A percentile compares a stretch with the other conserved stretches of the same genome.
phyloP scores from a whole-genome alignment of 192 early-diverging fungal species.

The Coemansia sp. region DNA sequence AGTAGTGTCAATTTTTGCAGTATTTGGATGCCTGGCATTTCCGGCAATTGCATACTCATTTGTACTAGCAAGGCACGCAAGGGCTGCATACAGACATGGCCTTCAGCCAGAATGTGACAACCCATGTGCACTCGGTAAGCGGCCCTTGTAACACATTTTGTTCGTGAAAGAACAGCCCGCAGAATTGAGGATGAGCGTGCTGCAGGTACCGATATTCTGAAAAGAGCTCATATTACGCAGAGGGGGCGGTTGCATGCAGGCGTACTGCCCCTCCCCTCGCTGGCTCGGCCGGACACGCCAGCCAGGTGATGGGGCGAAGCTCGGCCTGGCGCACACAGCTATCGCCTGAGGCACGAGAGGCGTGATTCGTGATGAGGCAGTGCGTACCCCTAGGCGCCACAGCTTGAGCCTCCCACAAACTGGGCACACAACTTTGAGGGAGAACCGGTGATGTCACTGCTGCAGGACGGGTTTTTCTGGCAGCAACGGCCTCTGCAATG shows the following conservation, averaged over 20 bases:
- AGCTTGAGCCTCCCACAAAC: neutral
- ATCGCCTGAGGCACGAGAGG: neutral
- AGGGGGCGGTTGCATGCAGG: neutral
- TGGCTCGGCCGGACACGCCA: neutral
- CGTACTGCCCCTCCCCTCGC: neutral
- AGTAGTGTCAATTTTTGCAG: neutral
- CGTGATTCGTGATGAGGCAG: neutral
- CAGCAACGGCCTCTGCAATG: slow-evolving; percentile 1
- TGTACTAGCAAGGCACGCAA: neutral
- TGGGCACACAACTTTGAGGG: slow-evolving; percentile 1
- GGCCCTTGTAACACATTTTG: neutral
- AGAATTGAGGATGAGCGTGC: neutral
- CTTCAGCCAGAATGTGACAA: neutral
- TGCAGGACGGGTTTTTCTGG: slow-evolving; percentile 10
- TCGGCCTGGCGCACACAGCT: neutral
- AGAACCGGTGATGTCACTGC: slow-evolving; percentile 2
- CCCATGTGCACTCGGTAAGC: neutral
- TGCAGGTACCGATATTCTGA: slow-evolving; percentile 2
- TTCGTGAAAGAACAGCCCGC: neutral
- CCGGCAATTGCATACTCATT: neutral
- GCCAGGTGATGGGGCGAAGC: neutral
- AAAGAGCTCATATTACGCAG: neutral
- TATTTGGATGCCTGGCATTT: neutral
- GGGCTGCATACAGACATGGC: neutral
- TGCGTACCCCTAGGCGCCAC: neutral